phyloP scores from a whole-genome alignment of 2,329 filamentous ascomycete genomes.

The Pyricularia sp. region DNA sequence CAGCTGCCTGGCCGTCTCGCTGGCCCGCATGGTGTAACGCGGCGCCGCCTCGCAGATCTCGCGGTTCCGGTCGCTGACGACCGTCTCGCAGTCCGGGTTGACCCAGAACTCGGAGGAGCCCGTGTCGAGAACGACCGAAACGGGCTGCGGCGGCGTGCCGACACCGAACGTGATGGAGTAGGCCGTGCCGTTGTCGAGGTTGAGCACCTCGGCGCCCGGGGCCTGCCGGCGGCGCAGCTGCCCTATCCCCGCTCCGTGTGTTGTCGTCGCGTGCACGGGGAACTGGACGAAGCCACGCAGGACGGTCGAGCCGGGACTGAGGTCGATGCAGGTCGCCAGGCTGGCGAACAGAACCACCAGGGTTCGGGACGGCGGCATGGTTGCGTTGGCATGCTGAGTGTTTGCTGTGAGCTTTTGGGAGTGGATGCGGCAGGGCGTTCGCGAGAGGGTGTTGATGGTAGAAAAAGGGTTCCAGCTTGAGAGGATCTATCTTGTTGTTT shows the following conservation, averaged over 20 bases:
- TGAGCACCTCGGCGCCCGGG: background rate
- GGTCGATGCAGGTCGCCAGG: background rate
- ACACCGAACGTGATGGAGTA: conserved; percentile 17
- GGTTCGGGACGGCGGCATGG: background rate
- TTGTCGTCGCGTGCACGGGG: background rate
- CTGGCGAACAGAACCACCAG: background rate
- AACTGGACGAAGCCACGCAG: background rate
- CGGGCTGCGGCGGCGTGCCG: conserved; percentile 37
- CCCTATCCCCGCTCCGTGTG: background rate
- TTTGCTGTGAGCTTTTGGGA: background rate
- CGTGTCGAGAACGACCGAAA: conserved; percentile 42
- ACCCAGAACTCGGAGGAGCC: conserved; percentile 47
- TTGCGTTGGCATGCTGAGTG: background rate
- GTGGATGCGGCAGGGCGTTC: no score
- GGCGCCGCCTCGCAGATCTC: conserved; percentile 21
- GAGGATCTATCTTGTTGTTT: no score
- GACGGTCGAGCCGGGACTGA: background rate
- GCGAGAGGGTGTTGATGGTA: no score
- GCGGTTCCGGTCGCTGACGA: conserved; percentile 25
- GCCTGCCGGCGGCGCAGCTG: background rate
- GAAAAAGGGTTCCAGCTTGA: no score
- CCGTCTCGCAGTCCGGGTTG: conserved; percentile 44
- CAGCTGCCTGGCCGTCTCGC: conserved; percentile 21
- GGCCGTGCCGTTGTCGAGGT: background rate
- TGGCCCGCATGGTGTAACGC: conserved; percentile 25